Evolutionary conservation across 768 basidiomycete genomes (phyloP).

Genomic region (Cubamyces lactineus): DNA sequence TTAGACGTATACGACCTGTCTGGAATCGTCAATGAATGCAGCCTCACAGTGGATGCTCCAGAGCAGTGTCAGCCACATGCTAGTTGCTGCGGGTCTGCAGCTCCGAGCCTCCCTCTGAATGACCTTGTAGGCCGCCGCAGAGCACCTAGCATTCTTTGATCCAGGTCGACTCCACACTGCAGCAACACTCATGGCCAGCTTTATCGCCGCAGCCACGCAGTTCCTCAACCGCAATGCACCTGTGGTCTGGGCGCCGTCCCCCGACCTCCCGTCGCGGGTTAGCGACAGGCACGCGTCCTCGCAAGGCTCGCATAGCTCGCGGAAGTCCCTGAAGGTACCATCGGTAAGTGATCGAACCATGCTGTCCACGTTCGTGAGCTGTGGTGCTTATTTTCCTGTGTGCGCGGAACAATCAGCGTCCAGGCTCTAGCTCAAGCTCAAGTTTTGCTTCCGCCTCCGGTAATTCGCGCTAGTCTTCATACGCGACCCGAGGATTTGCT

Average conservation of each 20-base stretch:
- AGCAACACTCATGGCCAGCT: background rate
- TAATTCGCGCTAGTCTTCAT: background rate
- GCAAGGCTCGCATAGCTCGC: background rate
- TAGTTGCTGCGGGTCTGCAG: too few relatives aligned
- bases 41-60: too few relatives aligned
- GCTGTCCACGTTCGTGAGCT: background rate
- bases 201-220: slow-evolving; percentile 6
- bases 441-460: slow-evolving; percentile 4
- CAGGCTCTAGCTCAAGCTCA: background rate
- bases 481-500: background rate
- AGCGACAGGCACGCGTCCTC: background rate
- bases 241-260: background rate
- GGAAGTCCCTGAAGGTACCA: background rate
- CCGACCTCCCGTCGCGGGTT: too few relatives aligned
- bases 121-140: too few relatives aligned
- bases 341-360: background rate
- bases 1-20: too few relatives aligned
- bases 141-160: too few relatives aligned
- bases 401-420: background rate
- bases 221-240: slow-evolving; percentile 4
- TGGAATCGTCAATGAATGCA: too few relatives aligned
- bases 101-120: too few relatives aligned
- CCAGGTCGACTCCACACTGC: too few relatives aligned
- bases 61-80: too few relatives aligned
- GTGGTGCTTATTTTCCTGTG: too few relatives aligned